Percentiles rank a stretch among this genome's conserved stretches.
Evolutionary conservation across 2,329 filamentous ascomycete genomes (phyloP).

Genomic region (Orbilia quercus): DNA sequence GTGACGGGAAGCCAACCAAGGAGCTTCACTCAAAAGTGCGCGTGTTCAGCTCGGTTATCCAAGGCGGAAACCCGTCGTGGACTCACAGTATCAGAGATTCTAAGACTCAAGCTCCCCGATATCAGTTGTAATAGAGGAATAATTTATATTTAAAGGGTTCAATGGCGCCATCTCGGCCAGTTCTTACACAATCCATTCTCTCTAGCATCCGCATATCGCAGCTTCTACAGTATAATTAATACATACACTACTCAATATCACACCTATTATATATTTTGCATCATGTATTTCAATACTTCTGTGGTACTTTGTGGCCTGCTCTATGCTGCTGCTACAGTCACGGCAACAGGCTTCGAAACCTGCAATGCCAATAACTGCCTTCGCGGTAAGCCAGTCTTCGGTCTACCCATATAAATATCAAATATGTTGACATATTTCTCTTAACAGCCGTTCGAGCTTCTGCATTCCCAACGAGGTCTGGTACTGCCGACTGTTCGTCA

Average conservation of each 20-base stretch:
- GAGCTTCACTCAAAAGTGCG: no score
- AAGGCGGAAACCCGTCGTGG: no score
- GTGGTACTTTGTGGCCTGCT: not conserved
- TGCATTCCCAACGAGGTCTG: constrained; percentile 19
- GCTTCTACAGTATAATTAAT: not conserved
- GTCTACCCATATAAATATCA: not conserved
- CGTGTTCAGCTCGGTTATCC: no score
- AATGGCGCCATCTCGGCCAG: no score
- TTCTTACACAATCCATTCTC: not conserved
- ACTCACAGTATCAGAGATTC: no score
- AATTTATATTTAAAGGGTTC: no score
- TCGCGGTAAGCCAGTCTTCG: constrained; percentile 7
- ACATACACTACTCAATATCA: not conserved
- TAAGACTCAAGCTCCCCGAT: no score
- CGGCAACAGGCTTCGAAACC: not conserved
- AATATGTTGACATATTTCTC: not conserved
- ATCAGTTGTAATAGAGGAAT: no score
- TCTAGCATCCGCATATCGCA: not conserved
- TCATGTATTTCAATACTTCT: constrained; percentile 9
- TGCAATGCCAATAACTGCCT: constrained; percentile 26
- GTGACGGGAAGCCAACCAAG: no score
- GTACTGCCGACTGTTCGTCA: constrained; percentile 25
- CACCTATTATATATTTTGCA: not conserved
- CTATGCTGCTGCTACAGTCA: constrained; percentile 4
- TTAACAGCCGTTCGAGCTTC: constrained; percentile 12